These are phyloP conservation scores for Triticum monococcum DNA, from an alignment of 176 grass and related monocot species.

Conservation along the genomic window DNA sequence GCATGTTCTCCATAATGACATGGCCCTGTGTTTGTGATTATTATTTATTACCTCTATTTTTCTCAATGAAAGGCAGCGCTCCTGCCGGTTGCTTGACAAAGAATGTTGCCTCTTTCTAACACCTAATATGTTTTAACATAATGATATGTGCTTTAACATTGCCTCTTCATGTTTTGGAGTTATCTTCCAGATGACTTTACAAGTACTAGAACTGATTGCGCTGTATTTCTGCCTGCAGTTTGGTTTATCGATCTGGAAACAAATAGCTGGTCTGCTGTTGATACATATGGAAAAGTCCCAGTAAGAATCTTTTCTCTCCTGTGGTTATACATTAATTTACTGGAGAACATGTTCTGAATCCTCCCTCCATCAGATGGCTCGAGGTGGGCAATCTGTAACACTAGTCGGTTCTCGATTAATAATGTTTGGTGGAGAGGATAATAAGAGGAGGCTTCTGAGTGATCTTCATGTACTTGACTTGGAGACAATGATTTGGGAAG, in stretches of 20 bases:
- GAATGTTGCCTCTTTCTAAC: background rate
- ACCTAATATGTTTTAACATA: background rate
- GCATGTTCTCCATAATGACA: background rate
- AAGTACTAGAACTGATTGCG: background rate
- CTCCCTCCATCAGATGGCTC: slow-evolving; percentile 61
- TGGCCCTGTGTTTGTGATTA: background rate
- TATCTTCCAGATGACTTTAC: background rate
- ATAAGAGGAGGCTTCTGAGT: slow-evolving; percentile 68
- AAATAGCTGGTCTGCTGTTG: slow-evolving; percentile 55
- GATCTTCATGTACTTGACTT: slow-evolving; percentile 94
- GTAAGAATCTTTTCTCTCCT: slow-evolving; percentile 58
- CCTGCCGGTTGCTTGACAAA: background rate
- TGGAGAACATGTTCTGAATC: slow-evolving; percentile 20
- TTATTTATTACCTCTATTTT: background rate
- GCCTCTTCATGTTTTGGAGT: background rate
- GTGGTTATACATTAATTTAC: background rate
- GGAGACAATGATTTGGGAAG: slow-evolving; percentile 95
- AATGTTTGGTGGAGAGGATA: slow-evolving; percentile 98
- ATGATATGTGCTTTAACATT: background rate
- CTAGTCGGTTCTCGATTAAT: slow-evolving; percentile 64
- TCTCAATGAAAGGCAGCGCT: background rate
- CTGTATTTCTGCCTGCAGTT: slow-evolving; percentile 59
- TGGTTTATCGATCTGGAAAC: slow-evolving; percentile 83
- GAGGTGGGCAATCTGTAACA: slow-evolving; percentile 78
- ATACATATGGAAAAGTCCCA: slow-evolving; percentile 76